Base-by-base conservation (phyloP, 202 grass and related monocot species). In the Musa balbisiana region DNA sequence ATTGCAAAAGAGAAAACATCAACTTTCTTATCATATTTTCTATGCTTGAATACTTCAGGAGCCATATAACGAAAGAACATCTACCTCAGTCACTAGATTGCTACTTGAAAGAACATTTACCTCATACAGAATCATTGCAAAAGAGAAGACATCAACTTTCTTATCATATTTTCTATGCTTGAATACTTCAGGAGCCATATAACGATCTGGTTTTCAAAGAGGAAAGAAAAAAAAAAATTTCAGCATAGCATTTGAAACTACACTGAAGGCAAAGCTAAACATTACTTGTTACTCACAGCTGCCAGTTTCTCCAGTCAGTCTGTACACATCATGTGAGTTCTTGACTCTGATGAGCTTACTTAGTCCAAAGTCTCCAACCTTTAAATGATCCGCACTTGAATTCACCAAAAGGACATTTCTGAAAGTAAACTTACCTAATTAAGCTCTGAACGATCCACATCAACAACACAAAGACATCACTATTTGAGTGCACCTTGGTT, bases 151-250 rank as follows among this genome's bases (percentile, higher is more conserved):
- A 80, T 99, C 91, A 53, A 99, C 91, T 95, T 99, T 99, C 82
- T 95, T 99, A 79, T 99, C 95, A 51, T 99, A 99, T 70, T 87
- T 99, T 52, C 91, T 84, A 64, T 99, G 95, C 85, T 88, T 99
- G 83, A 99, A 99, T 65, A 99, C 95, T 92, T 99, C 95, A 82
- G 95, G 95, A 12, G 95, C 95, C 95, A 99, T 99, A 82, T 99
- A 99, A 20, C 95, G 85, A 20, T 99, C 95, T 97, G 77, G 76
- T 81, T 80, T 52, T 43, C n/a, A 25, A 82, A 26, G 62, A 49
- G 17, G 70, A 70, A 83, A 72, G 17, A 71, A 17, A 76, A 43
- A 8, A 78, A 73, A 75, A 26, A 25, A 25, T 25, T 25, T 73
- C 67, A 65, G 56, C 75, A 10, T 2, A 19, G 6, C 2, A 14